Evolutionary conservation across 768 basidiomycete genomes (phyloP).

Genomic region (Suillus variegatus): DNA sequence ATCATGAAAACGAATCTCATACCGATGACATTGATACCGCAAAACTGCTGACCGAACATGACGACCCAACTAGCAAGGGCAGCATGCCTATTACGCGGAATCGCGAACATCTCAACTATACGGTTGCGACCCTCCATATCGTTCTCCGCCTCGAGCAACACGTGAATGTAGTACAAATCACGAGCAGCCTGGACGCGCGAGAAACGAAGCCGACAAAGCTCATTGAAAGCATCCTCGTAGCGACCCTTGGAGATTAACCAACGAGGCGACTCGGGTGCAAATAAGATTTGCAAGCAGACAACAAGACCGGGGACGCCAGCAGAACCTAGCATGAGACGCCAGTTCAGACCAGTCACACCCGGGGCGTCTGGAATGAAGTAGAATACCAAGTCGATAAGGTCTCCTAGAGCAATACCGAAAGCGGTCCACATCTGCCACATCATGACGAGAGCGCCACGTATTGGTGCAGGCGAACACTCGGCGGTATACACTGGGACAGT

Average conservation of each 20-base stretch:
- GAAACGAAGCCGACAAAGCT: constrained; percentile 67
- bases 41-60: constrained; percentile 85
- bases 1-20: constrained; percentile 4
- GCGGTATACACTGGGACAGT: constrained; percentile 69
- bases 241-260: constrained; percentile 84
- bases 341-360: constrained; percentile 64
- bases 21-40: constrained; percentile 71
- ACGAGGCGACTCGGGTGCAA: constrained; percentile 72
- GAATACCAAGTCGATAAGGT: constrained; percentile 64
- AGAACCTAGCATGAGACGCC: constrained; percentile 79
- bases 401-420: constrained; percentile 80
- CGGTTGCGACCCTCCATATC: constrained; percentile 58
- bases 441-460: constrained; percentile 91
- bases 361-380: constrained; percentile 48
- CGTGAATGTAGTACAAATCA: constrained; percentile 78
- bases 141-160: constrained; percentile 66
- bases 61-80: constrained; percentile 59
- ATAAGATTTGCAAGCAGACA: constrained; percentile 47
- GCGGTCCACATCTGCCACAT: constrained; percentile 93
- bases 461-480: constrained; percentile 76
- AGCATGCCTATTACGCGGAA: constrained; percentile 73
- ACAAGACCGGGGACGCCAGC: constrained; percentile 57
- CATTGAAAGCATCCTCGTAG: constrained; percentile 65
- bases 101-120: constrained; percentile 68
- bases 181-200: constrained; percentile 76